Percentiles rank a stretch among this genome's conserved stretches.
Conservation (phyloP, 2,329 filamentous ascomycete species). For the Botrytis tulipae region DNA sequence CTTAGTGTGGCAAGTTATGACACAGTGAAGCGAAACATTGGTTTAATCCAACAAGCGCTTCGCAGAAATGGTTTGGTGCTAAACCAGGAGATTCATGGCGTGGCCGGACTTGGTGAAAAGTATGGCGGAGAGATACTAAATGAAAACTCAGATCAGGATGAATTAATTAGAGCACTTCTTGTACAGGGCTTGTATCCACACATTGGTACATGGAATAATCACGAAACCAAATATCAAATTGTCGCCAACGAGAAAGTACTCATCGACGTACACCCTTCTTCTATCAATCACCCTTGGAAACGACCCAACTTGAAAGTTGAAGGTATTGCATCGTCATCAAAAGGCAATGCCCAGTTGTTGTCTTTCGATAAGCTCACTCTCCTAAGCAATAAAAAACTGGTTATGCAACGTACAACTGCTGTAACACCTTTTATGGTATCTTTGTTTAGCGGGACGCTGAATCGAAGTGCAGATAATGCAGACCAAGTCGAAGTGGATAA, state of each 20-base stretch:
- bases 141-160: constrained; percentile 43
- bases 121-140: constrained; percentile 44
- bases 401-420: constrained; percentile 17
- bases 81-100: not conserved
- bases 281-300: constrained; percentile 12
- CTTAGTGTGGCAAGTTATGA: constrained; percentile 28
- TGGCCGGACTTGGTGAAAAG: constrained; percentile 14
- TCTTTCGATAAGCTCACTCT: not conserved
- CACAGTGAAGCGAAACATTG: not conserved
- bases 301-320: not conserved
- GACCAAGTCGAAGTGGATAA: constrained; percentile 4
- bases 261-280: not conserved
- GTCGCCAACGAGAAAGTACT: not conserved
- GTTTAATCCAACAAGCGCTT: constrained; percentile 7
- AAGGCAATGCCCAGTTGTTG: not conserved
- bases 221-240: not conserved
- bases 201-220: constrained; percentile 36
- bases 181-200: constrained; percentile 47
- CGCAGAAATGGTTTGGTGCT: not conserved
- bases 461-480: not conserved
- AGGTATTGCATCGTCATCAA: not conserved
- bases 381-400: not conserved
- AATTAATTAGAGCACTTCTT: constrained; percentile 48
- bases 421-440: constrained; percentile 18
- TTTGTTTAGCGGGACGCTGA: constrained; percentile 17